These are phyloP conservation scores for Exophiala oligosperma DNA, from an alignment of 2,329 filamentous ascomycete species.

Conservation along the genomic window DNA sequence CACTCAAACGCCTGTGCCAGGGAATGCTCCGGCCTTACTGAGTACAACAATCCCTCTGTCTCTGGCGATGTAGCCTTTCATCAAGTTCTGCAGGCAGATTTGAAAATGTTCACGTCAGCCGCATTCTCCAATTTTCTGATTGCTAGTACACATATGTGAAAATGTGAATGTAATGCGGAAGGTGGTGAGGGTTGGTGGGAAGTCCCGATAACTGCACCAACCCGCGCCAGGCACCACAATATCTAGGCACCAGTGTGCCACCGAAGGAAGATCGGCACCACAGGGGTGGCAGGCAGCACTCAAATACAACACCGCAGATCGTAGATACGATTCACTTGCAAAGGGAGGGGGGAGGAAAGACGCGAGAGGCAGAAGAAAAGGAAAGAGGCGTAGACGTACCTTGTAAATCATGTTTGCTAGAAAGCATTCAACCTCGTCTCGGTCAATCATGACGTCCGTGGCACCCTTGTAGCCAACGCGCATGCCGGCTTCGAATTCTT, in stretches of 20 bases:
- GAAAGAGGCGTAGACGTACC: conserved; percentile 52
- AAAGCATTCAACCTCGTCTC: conserved; percentile 93
- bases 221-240: conserved; percentile 11
- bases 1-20: conserved; percentile 71
- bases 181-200: too few species aligned
- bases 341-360: neutral
- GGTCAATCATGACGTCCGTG: conserved; percentile 65
- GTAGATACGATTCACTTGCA: conserved; percentile 16
- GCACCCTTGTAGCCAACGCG: conserved; percentile 62
- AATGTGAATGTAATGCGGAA: too few species aligned
- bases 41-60: conserved; percentile 88
- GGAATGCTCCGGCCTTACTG: conserved; percentile 86
- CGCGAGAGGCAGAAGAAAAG: neutral
- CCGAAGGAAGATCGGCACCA: neutral
- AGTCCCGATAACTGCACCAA: too few species aligned
- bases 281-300: neutral
- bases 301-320: neutral
- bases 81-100: conserved; percentile 64
- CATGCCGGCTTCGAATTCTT: conserved; percentile 82
- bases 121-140: conserved; percentile 14
- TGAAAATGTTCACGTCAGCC: conserved; percentile 8
- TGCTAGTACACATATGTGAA: neutral
- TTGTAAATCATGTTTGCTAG: conserved; percentile 98
- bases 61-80: conserved; percentile 97
- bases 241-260: conserved; percentile 15